phyloP scores from a whole-genome alignment of 2,329 filamentous ascomycete species.

The Exophiala phaeomuriformis region DNA sequence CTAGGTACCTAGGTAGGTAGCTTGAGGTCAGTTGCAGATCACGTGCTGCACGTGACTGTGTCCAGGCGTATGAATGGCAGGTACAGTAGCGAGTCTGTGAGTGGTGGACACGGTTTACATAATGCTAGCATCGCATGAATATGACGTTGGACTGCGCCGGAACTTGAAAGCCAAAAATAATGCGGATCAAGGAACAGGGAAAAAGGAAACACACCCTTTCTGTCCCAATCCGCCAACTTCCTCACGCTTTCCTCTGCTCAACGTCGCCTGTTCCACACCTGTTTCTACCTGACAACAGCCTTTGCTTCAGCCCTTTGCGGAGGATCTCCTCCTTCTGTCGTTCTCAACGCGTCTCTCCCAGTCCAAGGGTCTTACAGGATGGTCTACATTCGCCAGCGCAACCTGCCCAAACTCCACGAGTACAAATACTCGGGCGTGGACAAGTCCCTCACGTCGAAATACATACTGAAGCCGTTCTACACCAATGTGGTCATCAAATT shows the following conservation, averaged over 20 bases:
- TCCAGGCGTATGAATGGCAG: too few species aligned
- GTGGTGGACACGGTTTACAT: too few species aligned
- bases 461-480: slow-evolving; percentile 97
- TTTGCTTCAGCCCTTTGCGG: background rate
- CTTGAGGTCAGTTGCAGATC: too few species aligned
- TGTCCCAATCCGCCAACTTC: background rate
- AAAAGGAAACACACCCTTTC: background rate
- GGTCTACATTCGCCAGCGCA: slow-evolving; percentile 92
- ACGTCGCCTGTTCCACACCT: background rate
- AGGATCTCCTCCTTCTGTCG: background rate
- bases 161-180: background rate
- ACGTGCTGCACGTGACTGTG: too few species aligned
- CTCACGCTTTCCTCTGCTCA: background rate
- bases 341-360: background rate
- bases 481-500: slow-evolving; percentile 86
- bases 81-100: background rate
- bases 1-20: too few species aligned
- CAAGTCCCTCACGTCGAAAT: slow-evolving; percentile 80
- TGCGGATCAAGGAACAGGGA: background rate
- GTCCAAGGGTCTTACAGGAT: slow-evolving; percentile 42
- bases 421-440: slow-evolving; percentile 96
- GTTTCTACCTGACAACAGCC: background rate
- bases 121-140: background rate
- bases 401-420: slow-evolving; percentile 77
- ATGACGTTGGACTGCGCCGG: background rate